These are phyloP conservation scores for Vitis hybrid DNA, from an alignment of 177 flowering plant species.

Conservation along the genomic window DNA sequence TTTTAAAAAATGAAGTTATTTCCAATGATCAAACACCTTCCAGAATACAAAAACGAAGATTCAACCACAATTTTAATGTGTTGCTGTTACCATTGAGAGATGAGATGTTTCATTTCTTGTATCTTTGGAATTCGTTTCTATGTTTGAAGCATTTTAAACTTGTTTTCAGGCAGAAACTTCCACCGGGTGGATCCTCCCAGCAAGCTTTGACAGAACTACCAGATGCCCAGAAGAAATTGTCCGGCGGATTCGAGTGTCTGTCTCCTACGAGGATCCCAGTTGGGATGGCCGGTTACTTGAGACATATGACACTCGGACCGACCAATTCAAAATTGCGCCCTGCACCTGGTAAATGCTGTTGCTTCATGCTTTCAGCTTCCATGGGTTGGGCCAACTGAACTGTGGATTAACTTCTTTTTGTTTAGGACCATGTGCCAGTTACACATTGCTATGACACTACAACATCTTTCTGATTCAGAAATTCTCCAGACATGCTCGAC, in stretches of 20 bases:
- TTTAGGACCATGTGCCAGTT: conserved; percentile 49
- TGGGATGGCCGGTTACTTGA: conserved; percentile 79
- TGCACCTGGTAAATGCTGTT: conserved; percentile 62
- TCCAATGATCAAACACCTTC: no score
- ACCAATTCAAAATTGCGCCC: conserved; percentile 65
- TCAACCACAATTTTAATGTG: no score
- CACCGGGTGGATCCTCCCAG: conserved; percentile 62
- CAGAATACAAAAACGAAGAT: no score
- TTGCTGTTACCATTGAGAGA: no score
- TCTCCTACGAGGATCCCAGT: conserved; percentile 51
- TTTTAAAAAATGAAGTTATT: no score
- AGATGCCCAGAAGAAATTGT: conserved; percentile 92
- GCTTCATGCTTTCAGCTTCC: neutral
- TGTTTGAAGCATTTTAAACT: neutral
- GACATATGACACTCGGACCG: conserved; percentile 71
- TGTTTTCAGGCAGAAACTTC: conserved; percentile 64
- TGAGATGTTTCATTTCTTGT: no score
- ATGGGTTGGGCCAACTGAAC: neutral
- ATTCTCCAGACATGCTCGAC: conserved; percentile 71
- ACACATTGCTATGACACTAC: conserved; percentile 32
- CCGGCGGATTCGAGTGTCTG: conserved; percentile 68
- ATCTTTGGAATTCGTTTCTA: neutral
- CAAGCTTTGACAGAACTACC: conserved; percentile 66
- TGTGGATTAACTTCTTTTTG: neutral
- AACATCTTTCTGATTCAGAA: conserved; percentile 59